Evolutionary conservation across 345 rosid genomes (phyloP).

Genomic region (Isatis tinctoria): DNA sequence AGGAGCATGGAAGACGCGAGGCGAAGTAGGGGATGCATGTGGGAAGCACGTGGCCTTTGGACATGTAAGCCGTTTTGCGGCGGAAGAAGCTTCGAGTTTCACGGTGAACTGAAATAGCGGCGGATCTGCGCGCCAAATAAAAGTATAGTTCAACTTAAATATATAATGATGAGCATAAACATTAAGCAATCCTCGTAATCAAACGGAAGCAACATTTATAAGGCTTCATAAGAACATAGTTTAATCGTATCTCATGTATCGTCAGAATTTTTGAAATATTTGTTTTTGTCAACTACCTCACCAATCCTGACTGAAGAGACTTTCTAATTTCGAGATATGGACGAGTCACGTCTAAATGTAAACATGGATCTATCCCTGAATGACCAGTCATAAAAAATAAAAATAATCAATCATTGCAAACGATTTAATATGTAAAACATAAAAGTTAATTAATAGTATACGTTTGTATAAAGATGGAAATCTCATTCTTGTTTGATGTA

Average conservation of each 20-base stretch:
- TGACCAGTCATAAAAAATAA: background rate
- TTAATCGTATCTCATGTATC: background rate
- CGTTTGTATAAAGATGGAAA: background rate
- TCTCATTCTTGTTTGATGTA: background rate
- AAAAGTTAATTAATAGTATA: background rate
- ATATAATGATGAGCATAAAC: background rate
- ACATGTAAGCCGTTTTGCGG: slow-evolving; percentile 13
- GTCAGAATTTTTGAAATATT: background rate
- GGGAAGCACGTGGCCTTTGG: slow-evolving; percentile 11
- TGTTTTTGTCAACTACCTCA: background rate
- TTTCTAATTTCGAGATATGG: background rate
- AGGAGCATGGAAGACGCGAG: slow-evolving; percentile 12
- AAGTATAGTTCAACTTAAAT: background rate
- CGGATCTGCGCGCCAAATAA: background rate
- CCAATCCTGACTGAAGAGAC: background rate
- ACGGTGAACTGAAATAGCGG: background rate
- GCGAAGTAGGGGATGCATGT: slow-evolving; percentile 19
- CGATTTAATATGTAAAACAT: background rate
- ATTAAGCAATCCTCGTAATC: background rate
- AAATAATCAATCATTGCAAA: background rate
- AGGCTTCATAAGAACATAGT: background rate
- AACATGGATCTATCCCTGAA: background rate
- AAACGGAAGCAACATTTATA: background rate
- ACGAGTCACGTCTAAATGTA: background rate
- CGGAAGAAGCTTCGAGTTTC: slow-evolving; percentile 17